Evolutionary conservation across 176 grass and related monocot species (phyloP).

Genomic region (Oryza officinalis): DNA sequence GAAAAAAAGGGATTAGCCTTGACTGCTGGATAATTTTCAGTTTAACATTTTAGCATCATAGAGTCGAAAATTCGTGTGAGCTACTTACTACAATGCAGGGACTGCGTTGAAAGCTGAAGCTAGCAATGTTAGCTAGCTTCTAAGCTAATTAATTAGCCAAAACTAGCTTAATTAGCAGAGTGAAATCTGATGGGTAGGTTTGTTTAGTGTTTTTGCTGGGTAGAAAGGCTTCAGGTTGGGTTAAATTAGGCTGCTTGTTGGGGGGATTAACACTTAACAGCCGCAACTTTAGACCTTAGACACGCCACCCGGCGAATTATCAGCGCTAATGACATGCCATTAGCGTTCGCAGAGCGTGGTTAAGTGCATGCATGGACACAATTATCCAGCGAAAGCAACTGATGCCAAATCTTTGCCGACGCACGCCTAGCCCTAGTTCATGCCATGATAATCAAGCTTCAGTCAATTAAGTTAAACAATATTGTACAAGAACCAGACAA

Average conservation of each 20-base stretch:
- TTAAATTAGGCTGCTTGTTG: conserved; percentile 31
- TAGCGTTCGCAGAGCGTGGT: background rate
- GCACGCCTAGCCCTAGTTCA: conserved; percentile 21
- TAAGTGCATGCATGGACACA: conserved; percentile 21
- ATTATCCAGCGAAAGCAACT: conserved; percentile 25
- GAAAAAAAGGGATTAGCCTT: background rate
- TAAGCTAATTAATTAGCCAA: conserved; percentile 14
- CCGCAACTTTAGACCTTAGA: conserved; percentile 65
- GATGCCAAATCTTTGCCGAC: conserved; percentile 23
- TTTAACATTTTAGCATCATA: background rate
- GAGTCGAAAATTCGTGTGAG: background rate
- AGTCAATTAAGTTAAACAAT: background rate
- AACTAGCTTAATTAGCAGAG: background rate
- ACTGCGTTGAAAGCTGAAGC: conserved; percentile 18
- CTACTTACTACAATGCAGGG: background rate
- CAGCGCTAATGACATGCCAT: conserved; percentile 1
- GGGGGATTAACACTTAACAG: conserved; percentile 36
- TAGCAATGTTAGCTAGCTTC: background rate
- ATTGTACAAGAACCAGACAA: background rate
- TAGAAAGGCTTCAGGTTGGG: conserved; percentile 12
- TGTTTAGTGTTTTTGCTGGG: background rate
- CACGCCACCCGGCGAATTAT: background rate
- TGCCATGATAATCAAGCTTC: background rate
- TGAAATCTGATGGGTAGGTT: conserved; percentile 15
- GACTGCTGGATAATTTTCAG: background rate